These are phyloP conservation scores for Neolecta irregularis DNA, from an alignment of 1,139 yeast genomes.

Conservation along the genomic window DNA sequence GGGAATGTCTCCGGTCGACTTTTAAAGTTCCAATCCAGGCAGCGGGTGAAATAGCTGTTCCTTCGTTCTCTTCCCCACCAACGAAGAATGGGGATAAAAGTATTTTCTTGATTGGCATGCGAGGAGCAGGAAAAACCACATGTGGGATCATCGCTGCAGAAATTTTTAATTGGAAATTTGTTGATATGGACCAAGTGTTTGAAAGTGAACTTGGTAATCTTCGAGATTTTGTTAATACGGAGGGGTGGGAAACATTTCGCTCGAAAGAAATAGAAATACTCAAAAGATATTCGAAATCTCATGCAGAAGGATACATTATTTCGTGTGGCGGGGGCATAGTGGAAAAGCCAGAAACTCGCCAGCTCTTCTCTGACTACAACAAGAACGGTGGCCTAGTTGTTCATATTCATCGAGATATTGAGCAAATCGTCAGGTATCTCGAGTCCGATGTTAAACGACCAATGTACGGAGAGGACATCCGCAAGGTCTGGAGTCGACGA, in stretches of 20 bases:
- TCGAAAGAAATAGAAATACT: slow-evolving; percentile 47
- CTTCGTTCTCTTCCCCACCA: slow-evolving; percentile 11
- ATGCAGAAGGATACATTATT: slow-evolving; percentile 47
- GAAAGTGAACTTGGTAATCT: slow-evolving; percentile 45
- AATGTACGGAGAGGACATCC: slow-evolving; percentile 63
- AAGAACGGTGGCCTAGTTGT: slow-evolving; percentile 57
- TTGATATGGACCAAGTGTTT: slow-evolving; percentile 65
- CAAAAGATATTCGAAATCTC: slow-evolving; percentile 33
- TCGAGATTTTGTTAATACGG: slow-evolving; percentile 45
- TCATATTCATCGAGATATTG: slow-evolving; percentile 78
- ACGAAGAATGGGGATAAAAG: slow-evolving; percentile 8
- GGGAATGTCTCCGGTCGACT: slow-evolving; percentile 72
- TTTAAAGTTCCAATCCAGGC: slow-evolving; percentile 60
- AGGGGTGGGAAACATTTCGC: slow-evolving; percentile 85
- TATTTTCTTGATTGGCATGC: slow-evolving; percentile 84
- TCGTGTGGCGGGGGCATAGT: slow-evolving; percentile 98
- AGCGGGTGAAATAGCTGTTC: slow-evolving; percentile 29
- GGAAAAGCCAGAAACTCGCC: slow-evolving; percentile 57
- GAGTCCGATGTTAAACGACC: slow-evolving; percentile 73
- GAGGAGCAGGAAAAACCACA: slow-evolving; percentile 94
- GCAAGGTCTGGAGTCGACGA: slow-evolving; percentile 71
- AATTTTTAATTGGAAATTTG: slow-evolving; percentile 50
- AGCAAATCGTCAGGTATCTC: slow-evolving; percentile 62
- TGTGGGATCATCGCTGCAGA: slow-evolving; percentile 68
- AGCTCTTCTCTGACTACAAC: slow-evolving; percentile 39